These are phyloP conservation scores for Yamadazyma nakazawae DNA, from an alignment of 805 yeast genomes.

Conservation along the genomic window DNA sequence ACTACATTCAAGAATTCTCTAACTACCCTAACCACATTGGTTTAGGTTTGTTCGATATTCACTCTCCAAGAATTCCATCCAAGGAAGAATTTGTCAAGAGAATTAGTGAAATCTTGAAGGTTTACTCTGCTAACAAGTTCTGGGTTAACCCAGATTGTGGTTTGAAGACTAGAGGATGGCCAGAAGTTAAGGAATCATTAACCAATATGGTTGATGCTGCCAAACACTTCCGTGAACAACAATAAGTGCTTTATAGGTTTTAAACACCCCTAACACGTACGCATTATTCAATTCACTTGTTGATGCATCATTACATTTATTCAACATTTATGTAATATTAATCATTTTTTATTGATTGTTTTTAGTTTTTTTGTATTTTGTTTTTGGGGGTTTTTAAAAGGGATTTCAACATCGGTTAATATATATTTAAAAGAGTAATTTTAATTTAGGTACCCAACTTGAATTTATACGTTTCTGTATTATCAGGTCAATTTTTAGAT, in stretches of 20 bases:
- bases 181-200: slow-evolving; percentile 90
- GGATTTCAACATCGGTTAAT: slow-evolving; percentile 50
- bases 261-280: slow-evolving; percentile 17
- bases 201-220: slow-evolving; percentile 99
- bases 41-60: slow-evolving; percentile 97
- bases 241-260: slow-evolving; percentile 21
- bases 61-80: slow-evolving; percentile 99
- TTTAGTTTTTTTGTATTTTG: slow-evolving; percentile 14
- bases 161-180: slow-evolving; percentile 99
- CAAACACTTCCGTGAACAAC: slow-evolving; percentile 68
- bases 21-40: slow-evolving; percentile 99
- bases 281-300: slow-evolving; percentile 44
- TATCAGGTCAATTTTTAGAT: too few species aligned
- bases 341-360: slow-evolving; percentile 6
- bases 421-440: background rate
- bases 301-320: slow-evolving; percentile 40
- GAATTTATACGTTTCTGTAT: too few species aligned
- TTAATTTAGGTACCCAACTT: too few species aligned
- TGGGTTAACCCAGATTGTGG: slow-evolving; percentile 99
- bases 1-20: slow-evolving; percentile 95
- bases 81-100: slow-evolving; percentile 93
- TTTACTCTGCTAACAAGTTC: slow-evolving; percentile 96
- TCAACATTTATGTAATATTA: slow-evolving; percentile 48
- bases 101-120: slow-evolving; percentile 91
- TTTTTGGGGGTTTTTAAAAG: slow-evolving; percentile 36